Base-by-base conservation (phyloP, 2,329 filamentous ascomycete species). In the Diplodia sapinea region DNA sequence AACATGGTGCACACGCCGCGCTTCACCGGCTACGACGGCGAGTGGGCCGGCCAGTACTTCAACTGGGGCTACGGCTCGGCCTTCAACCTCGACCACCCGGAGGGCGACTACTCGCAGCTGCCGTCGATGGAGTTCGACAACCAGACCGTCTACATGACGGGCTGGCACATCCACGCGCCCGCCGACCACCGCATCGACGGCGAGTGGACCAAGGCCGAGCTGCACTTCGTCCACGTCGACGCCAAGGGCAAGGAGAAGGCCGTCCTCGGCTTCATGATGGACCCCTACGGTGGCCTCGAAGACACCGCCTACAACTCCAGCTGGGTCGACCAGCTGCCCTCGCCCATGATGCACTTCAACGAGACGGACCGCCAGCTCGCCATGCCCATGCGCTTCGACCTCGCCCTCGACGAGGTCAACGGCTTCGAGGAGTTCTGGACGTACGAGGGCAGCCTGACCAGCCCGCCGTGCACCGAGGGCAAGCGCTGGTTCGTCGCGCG, bases 141-240 rank as follows among this genome's bases (percentile, higher is more conserved):
- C 72, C 74, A 79, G 68, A 84, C 80, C 0, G 76, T 82, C 26
- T 85, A 83, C 71, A 76, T 85, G 9, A 78, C 75, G 50, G 82
- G 82, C 56, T 85, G 82, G 82, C 84, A 85, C 74, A 81, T 84
- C 59, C 84, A 86, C 71, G 72, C 82, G 0, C 83, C 84, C 0
- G 82, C 82, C 5, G 83, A 85, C 67, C 84, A 86, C 72, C 76
- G 78, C 2, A 77, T 85, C 4, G 75, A 79, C 56, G 80, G 80
- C 40, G 74, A 78, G 47, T 78, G 79, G 43, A 75, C 78, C 43
- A 82, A 80, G 68, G 81, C 82, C 43, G 83, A 85, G 70, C 73
- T 85, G 23, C 83, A 85, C 72, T 76, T 83, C 47, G 83, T 85
- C 2, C 82, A 84, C 69, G 79, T 79, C 64, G 79, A 82, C 68